Percentiles rank a stretch among this genome's conserved stretches.
Conservation (phyloP, 2,329 filamentous ascomycete genomes). For the Ophiobolus disseminans region DNA sequence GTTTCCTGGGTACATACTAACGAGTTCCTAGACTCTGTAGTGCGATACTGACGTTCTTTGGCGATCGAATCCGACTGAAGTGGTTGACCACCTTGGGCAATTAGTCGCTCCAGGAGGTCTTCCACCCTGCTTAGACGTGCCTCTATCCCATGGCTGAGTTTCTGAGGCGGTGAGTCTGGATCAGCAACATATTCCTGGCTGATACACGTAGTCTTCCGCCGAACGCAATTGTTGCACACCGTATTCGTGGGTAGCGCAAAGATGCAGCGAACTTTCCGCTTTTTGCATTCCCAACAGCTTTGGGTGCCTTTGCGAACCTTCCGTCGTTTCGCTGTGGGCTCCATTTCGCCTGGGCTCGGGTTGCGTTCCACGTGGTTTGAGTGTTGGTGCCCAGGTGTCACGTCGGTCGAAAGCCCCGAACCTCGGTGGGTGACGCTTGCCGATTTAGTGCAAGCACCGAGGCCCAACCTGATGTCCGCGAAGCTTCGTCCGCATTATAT, state of each 20-base stretch:
- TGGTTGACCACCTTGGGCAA: neutral
- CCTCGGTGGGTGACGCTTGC: no score
- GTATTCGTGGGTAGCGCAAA: slow-evolving; percentile 12
- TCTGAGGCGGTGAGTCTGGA: neutral
- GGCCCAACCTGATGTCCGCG: no score
- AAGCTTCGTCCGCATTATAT: no score
- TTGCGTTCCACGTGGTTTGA: no score
- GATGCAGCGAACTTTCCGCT: slow-evolving; percentile 33
- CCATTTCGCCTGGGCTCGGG: no score
- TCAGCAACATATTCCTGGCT: slow-evolving; percentile 29
- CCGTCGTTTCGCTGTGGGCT: slow-evolving; percentile 17
- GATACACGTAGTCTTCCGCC: slow-evolving; percentile 24
- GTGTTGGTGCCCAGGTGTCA: no score
- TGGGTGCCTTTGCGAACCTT: slow-evolving; percentile 49
- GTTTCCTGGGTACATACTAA: no score
- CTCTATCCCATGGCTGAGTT: neutral
- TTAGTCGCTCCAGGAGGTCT: slow-evolving; percentile 13
- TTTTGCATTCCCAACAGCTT: slow-evolving; percentile 50
- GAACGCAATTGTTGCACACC: slow-evolving; percentile 22
- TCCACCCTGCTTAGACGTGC: slow-evolving; percentile 4
- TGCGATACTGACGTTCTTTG: no score
- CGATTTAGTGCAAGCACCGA: no score
- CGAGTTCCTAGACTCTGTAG: no score
- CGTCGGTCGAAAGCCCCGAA: no score
- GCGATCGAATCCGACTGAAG: no score